Conservation (phyloP, 106 monocot species). For the Acanthochlamys bracteata region DNA sequence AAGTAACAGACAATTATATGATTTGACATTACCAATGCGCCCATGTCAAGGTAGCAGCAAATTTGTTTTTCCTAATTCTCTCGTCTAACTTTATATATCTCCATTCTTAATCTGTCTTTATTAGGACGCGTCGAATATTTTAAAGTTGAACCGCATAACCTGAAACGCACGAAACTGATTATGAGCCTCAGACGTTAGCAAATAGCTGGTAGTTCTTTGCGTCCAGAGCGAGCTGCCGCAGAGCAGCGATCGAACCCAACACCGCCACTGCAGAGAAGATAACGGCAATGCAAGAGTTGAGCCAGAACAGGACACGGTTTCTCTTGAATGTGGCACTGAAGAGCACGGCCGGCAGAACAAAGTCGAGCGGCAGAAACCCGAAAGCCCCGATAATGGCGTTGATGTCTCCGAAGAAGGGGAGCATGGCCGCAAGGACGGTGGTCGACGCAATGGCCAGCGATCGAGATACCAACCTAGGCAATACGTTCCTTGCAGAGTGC, state of each 20-base stretch:
- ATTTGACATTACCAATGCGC: too few species aligned
- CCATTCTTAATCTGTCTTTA: too few species aligned
- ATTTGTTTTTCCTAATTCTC: too few species aligned
- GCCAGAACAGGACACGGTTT: constrained; percentile 79
- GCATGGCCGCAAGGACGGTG: constrained; percentile 74
- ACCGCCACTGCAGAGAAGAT: constrained; percentile 52
- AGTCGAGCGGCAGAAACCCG: constrained; percentile 85
- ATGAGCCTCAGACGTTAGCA: constrained; percentile 27
- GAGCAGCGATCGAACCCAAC: constrained; percentile 33
- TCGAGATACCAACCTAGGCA: constrained; percentile 58
- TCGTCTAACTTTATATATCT: too few species aligned
- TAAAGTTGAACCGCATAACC: too few species aligned
- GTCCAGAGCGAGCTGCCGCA: constrained; percentile 39
- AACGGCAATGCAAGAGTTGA: constrained; percentile 40
- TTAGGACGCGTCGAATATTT: too few species aligned
- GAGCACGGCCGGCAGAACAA: constrained; percentile 58
- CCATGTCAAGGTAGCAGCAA: too few species aligned
- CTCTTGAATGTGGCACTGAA: constrained; percentile 75
- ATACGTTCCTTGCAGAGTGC: constrained; percentile 61
- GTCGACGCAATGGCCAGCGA: constrained; percentile 42
- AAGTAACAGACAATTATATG: too few species aligned
- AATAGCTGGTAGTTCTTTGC: constrained; percentile 25
- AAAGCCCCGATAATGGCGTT: constrained; percentile 81
- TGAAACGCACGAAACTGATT: too few species aligned
- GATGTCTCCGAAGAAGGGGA: constrained; percentile 94